Conservation (phyloP, 495 filamentous ascomycete species). For the Podospora didyma region DNA sequence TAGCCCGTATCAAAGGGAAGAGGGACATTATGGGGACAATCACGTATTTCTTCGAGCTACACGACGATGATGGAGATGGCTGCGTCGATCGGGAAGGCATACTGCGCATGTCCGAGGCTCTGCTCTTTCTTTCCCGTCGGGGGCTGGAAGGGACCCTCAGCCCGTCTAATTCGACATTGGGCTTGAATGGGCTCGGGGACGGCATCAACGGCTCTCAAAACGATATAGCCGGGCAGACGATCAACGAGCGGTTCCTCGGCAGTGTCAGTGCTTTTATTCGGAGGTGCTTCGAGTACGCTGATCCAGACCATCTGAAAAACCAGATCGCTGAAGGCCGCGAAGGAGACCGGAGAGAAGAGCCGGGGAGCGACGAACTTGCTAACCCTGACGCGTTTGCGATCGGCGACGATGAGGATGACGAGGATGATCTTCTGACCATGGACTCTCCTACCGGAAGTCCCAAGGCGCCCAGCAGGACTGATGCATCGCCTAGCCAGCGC, state of each 20-base stretch:
- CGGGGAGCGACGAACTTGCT: constrained; percentile 32
- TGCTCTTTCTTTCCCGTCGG: constrained; percentile 85
- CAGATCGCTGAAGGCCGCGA: constrained; percentile 29
- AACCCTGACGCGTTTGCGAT: constrained; percentile 63
- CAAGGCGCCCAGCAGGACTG: constrained; percentile 29
- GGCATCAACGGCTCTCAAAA: constrained; percentile 18
- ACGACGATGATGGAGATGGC: constrained; percentile 89
- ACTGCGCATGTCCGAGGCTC: constrained; percentile 85
- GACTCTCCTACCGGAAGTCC: constrained; percentile 37
- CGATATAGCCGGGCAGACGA: constrained; percentile 37
- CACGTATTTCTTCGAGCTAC: constrained; percentile 94
- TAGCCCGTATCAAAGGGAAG: constrained; percentile 86
- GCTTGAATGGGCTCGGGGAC: constrained; percentile 33
- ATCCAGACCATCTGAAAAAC: constrained; percentile 75
- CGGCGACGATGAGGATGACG: constrained; percentile 67
- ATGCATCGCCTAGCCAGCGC: constrained; percentile 10
- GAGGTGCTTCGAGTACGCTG: constrained; percentile 96
- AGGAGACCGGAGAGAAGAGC: constrained; percentile 17
- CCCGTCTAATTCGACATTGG: constrained; percentile 38
- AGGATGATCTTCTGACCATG: constrained; percentile 64
- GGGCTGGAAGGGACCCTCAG: constrained; percentile 72
- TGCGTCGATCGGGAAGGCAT: constrained; percentile 97
- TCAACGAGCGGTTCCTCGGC: constrained; percentile 78
- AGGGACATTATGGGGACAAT: constrained; percentile 96
- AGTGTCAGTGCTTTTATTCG: constrained; percentile 94